Evolutionary conservation across 164 flowering plant species (phyloP).

Genomic region (Stephania cephalantha): DNA sequence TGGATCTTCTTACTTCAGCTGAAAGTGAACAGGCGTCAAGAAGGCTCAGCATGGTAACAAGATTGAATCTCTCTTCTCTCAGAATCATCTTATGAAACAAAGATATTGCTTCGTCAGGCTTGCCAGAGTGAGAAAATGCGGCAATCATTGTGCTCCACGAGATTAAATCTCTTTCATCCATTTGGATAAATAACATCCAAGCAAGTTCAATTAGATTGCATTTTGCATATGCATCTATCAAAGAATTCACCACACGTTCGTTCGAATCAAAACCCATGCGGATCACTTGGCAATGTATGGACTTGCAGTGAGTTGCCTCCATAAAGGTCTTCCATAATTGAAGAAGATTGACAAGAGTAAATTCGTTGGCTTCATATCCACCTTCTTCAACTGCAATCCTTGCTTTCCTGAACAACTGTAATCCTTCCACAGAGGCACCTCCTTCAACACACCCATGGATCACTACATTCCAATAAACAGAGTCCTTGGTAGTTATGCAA

Average conservation of each 20-base stretch:
- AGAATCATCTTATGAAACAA: conserved; percentile 52
- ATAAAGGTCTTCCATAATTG: conserved; percentile 43
- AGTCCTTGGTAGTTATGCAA: conserved; percentile 36
- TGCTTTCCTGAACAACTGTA: conserved; percentile 47
- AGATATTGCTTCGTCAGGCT: conserved; percentile 54
- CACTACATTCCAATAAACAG: conserved; percentile 74
- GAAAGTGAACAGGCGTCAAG: conserved; percentile 63
- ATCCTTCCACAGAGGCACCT: conserved; percentile 38
- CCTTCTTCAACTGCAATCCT: conserved; percentile 37
- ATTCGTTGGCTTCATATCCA: conserved; percentile 46
- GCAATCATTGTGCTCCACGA: conserved; percentile 83
- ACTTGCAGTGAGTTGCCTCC: conserved; percentile 48
- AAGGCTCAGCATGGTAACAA: conserved; percentile 49
- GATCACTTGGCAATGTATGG: conserved; percentile 45
- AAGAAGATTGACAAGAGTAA: conserved; percentile 64
- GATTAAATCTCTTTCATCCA: conserved; percentile 39
- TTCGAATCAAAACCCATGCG: conserved; percentile 40
- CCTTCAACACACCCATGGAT: conserved; percentile 42
- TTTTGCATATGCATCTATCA: conserved; percentile 66
- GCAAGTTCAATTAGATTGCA: conserved; percentile 41
- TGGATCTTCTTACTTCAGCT: conserved; percentile 41
- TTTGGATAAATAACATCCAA: conserved; percentile 39
- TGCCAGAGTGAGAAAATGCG: conserved; percentile 56
- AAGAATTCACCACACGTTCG: conserved; percentile 39
- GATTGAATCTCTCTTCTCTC: conserved; percentile 33